Conservation (phyloP, 2,329 filamentous ascomycete genomes). For the Polychaeton citri region DNA sequence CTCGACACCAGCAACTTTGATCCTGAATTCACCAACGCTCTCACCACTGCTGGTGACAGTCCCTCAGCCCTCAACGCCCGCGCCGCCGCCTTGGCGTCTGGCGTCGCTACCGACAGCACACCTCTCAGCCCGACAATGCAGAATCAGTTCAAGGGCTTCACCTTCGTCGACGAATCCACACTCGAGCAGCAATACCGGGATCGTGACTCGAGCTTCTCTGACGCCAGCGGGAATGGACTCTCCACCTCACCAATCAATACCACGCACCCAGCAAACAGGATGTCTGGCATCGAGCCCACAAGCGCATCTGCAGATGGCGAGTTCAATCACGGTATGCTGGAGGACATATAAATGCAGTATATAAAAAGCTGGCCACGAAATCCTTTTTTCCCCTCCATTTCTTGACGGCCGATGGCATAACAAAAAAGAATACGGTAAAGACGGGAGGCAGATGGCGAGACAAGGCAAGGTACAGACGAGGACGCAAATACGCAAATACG, state of each 20-base stretch:
- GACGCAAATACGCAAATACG: too few relatives aligned
- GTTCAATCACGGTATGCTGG: slow-evolving; percentile 33
- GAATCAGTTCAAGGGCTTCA: slow-evolving; percentile 96
- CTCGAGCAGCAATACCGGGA: slow-evolving; percentile 67
- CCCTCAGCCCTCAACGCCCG: slow-evolving; percentile 74
- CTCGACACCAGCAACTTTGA: slow-evolving; percentile 98
- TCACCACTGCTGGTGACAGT: slow-evolving; percentile 64
- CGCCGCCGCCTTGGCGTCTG: slow-evolving; percentile 71
- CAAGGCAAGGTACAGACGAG: too few relatives aligned
- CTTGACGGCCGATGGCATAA: too few relatives aligned
- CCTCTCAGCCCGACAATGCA: slow-evolving; percentile 91
- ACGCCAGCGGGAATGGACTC: slow-evolving; percentile 15
- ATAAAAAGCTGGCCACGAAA: too few relatives aligned
- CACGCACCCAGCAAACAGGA: slow-evolving; percentile 31
- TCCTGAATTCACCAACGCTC: slow-evolving; percentile 90
- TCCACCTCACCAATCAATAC: slow-evolving; percentile 19
- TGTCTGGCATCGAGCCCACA: slow-evolving; percentile 37
- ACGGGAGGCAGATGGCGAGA: too few relatives aligned
- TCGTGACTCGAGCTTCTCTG: slow-evolving; percentile 29
- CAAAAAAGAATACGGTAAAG: too few relatives aligned
- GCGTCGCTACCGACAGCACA: slow-evolving; percentile 71
- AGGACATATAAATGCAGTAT: slow-evolving; percentile 17
- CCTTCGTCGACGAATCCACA: slow-evolving; percentile 94
- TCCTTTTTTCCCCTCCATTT: background rate
- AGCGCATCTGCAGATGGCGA: slow-evolving; percentile 31